Evolutionary conservation across 495 filamentous ascomycete genomes (phyloP).

Genomic region (Lophiotrema nucula): DNA sequence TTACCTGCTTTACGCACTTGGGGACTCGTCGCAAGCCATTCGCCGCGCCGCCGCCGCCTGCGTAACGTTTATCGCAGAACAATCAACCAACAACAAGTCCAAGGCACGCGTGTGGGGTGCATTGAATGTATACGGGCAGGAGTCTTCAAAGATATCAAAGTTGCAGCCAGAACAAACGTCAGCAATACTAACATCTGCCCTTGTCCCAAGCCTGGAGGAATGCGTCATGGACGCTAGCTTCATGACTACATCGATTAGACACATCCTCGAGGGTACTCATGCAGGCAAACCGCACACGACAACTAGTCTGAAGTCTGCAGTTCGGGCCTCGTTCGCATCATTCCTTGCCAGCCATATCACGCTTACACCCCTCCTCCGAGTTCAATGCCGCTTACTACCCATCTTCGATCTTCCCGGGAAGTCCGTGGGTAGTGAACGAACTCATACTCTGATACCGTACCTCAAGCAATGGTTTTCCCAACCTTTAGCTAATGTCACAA

Average conservation of each 20-base stretch:
- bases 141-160: constrained; percentile 54
- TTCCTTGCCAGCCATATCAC: constrained; percentile 74
- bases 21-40: constrained; percentile 70
- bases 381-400: constrained; percentile 68
- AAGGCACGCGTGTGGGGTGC: constrained; percentile 14
- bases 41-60: constrained; percentile 71
- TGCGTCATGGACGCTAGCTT: constrained; percentile 71
- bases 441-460: constrained; percentile 66
- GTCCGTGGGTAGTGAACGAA: constrained; percentile 62
- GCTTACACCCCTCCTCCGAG: constrained; percentile 60
- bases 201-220: constrained; percentile 76
- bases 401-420: constrained; percentile 70
- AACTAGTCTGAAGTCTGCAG: constrained; percentile 15
- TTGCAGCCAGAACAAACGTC: constrained; percentile 57
- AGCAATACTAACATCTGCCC: constrained; percentile 59
- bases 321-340: constrained; percentile 52
- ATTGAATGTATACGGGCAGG: constrained; percentile 52
- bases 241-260: constrained; percentile 58
- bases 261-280: constrained; percentile 52
- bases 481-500: constrained; percentile 44
- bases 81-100: neutral
- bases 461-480: constrained; percentile 64
- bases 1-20: constrained; percentile 69
- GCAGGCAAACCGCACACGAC: constrained; percentile 16
- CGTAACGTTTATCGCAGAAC: constrained; percentile 45